Evolutionary conservation across 163 green algal species (phyloP), one percentile per base, ranked within the genome.

Genomic region (Scenedesmus sp.): DNA sequence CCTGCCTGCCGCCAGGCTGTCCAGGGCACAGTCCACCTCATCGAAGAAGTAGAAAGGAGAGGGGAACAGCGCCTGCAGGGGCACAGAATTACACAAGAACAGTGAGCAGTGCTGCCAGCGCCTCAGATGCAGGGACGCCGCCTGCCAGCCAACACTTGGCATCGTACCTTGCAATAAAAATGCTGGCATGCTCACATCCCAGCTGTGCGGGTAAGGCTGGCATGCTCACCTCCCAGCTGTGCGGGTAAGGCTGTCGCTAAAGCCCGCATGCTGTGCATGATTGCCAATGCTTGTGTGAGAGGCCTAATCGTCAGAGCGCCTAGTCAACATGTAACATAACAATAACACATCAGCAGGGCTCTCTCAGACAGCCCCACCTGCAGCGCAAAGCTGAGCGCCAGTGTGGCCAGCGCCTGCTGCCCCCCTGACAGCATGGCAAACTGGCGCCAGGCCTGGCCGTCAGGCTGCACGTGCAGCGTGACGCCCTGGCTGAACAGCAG

Each of bases 11-110:
- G 96, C 94, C 13, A 93, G 88, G 26, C 94, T 98, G 94, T 99
- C 97, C 70, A 99, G 93, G 0, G 96, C 97, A 46, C 94, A 95
- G 64, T 99, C 97, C 0, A 98, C 95, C 81, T 98, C 97, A 88
- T 98, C 97, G 90, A 98, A 98, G 81, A 99, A 98, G 93, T 98
- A 98, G 86, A 99, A 98, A 4, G 97, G 97, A 0, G 96, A 98
- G 4, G 97, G 97, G 26, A 96, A 96, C 59, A 94, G 94, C 0
- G 91, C 93, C 93, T 97, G 95, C 54, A 64, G n/a, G 79, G 46
- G 81, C 82, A 52, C 82, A 52, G 18, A 16, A 67, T 2, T 18
- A 15, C 52, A 9, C 10, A 3, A n/a, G 23, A 20, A 10, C 10
- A 15, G 74, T 3, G 74, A 16, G 12, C 5, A 15, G n/a, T 52